Evolutionary conservation across 2,329 filamentous ascomycete genomes (phyloP), one percentile per base, ranked within the genome.

Genomic region (Purpureocillium takamizusanense): DNA sequence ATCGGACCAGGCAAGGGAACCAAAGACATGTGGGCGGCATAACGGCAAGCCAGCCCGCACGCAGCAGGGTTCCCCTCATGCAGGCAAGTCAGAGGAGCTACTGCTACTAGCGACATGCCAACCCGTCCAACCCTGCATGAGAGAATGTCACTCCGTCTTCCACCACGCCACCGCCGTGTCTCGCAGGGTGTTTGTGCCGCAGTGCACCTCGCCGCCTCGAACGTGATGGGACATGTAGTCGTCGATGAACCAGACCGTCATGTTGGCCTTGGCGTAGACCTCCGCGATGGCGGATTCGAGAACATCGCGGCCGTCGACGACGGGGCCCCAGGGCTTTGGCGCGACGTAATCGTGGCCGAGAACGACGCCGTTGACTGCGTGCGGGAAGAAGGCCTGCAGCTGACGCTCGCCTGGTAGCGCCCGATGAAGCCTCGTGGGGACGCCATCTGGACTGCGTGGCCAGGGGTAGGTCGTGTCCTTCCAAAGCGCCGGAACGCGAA

Each of bases 181-280:
- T 6, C 50, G 36, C 7, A 52, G 36, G 7, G 45, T 46, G 27
- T 55, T 54, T 2, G 48, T 46, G 2, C 47, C 47, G 11, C 49
- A 53, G 18, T 55, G 48, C 30, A 53, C 47, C 31, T 54, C 50
- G 1, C 51, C 51, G 2, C 42, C 37, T 7, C 37, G 15, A 4
- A 50, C 31, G 29, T 55, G 50, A 36, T 56, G 51, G 7, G 41
- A 42, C 32, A 49, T 36, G 31, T 42, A 54, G 31, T 48, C 46
- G 13, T 56, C 47, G 1, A 55, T 37, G 11, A 46, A 47, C 3
- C 30, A 34, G 10, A 53, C 42, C 2, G 36, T 42, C 38, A 50
- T 47, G 3, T 40, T 38, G 0, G 46, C 47, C 18, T 31, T 35
- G 1, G 25, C 40, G 32, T 55, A 54, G 9, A 38, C 45, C 5